Percentiles rank a stretch among this genome's conserved stretches.
Evolutionary conservation across 176 grass and related monocot genomes (phyloP).

Genomic region (Aechmea fasciata): DNA sequence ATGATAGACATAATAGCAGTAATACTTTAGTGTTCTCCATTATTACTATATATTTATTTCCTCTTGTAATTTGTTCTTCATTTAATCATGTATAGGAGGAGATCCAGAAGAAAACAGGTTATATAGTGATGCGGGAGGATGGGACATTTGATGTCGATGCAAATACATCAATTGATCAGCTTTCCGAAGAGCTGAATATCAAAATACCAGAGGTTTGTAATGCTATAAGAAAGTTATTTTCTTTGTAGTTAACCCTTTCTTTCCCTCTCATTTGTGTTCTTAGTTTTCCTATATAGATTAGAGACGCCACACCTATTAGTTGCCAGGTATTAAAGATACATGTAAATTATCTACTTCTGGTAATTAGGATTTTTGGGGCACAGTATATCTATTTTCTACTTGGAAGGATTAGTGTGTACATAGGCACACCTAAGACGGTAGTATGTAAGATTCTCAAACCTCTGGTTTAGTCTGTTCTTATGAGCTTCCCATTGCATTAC

Average conservation of each 20-base stretch:
- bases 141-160: slow-evolving; percentile 95
- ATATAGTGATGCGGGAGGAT: slow-evolving; percentile 85
- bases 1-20: too few species aligned
- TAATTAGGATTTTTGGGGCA: too few species aligned
- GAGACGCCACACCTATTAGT: too few species aligned
- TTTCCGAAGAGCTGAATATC: slow-evolving; percentile 85
- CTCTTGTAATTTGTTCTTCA: slow-evolving; percentile 5
- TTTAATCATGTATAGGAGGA: slow-evolving; percentile 48
- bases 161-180: slow-evolving; percentile 92
- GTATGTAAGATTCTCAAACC: too few species aligned
- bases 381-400: too few species aligned
- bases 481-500: too few species aligned
- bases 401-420: too few species aligned
- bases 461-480: too few species aligned
- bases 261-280: background rate
- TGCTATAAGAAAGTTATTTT: background rate
- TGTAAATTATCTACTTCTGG: too few species aligned
- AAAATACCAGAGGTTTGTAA: slow-evolving; percentile 87
- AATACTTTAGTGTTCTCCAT: background rate
- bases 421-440: too few species aligned
- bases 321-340: too few species aligned
- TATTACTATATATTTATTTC: background rate
- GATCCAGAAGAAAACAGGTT: slow-evolving; percentile 93
- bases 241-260: background rate
- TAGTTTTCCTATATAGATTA: background rate